Evolutionary conservation across 371 early-diverging fungal genomes (phyloP), one percentile per base, ranked within the genome.

Genomic region (Zychaea mexicana): DNA sequence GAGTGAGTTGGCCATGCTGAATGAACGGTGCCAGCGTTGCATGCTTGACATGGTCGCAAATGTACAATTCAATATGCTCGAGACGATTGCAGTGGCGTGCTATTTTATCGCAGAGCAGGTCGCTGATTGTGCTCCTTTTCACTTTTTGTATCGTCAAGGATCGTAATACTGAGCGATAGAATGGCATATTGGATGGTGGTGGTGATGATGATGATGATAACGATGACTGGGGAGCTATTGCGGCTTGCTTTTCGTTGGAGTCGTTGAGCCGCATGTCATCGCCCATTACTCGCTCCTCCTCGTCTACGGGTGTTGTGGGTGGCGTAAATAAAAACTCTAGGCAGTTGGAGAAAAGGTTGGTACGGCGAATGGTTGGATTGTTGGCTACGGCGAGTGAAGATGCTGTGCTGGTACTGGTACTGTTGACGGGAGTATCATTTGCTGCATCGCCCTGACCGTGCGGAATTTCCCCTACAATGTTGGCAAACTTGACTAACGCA

Each of bases 11-110:
- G 32, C 62, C 62, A 57, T 76, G 68, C 12, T 33, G 39, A 13
- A 70, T 28, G 53, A 81, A 76, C 3, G 73, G 68, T 22, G 59
- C 32, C 17, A 81, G 58, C 0, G 73, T 58, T 13, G 66, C 61
- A 9, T 72, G 63, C 7, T 64, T 53, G 22, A 78, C 54, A 38
- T 76, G 56, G 36, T 75, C 78, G 42, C 78, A 78, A 15, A 81
- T 81, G 39, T 81, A 77, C 17, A 78, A 68, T 19, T 81, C 76
- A 42, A 81, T 33, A 19, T 75, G 63, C 10, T 69, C 65, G 2
- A 81, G 36, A 36, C 63, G 66, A 13, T 52, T 47, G 1, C 76
- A 72, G 21, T 57, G 45, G 31, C 65, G 52, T 3, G 70, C 78
- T 10, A 78, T 76, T n/a, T 49, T 36, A 5, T 60, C 49, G 9